A percentile compares a stretch with the other conserved stretches of the same genome.
These are phyloP conservation scores for Moringa oleifera DNA, from an alignment of 345 rosid species.

Conservation along the genomic window DNA sequence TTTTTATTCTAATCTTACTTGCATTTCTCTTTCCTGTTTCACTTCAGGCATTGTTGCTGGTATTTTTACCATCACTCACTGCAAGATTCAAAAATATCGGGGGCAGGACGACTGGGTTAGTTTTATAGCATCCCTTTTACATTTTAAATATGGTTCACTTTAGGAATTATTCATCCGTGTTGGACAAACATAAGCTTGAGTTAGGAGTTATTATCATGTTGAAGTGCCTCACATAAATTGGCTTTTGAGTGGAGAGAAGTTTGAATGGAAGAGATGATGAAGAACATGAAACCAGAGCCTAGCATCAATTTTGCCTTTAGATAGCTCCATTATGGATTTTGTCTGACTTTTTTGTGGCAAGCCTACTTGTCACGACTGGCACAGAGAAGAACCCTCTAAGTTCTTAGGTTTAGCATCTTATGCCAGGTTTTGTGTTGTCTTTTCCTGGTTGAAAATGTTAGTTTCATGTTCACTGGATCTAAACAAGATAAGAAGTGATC, in stretches of 20 bases:
- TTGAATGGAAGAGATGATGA: not conserved
- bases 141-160: too few relatives aligned
- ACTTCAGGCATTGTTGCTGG: constrained; percentile 72
- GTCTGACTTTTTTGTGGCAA: too few relatives aligned
- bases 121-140: not conserved
- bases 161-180: not conserved
- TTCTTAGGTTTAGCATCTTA: too few relatives aligned
- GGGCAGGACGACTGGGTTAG: constrained; percentile 74
- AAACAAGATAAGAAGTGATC: not conserved
- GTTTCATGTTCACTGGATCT: not conserved
- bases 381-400: not conserved
- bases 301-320: not conserved
- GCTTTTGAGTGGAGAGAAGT: not conserved
- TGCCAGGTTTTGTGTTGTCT: too few relatives aligned
- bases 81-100: constrained; percentile 64
- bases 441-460: not conserved
- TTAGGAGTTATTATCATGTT: not conserved
- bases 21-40: not conserved
- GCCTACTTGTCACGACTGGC: too few relatives aligned
- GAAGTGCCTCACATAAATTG: not conserved
- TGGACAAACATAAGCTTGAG: too few relatives aligned
- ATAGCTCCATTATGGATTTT: too few relatives aligned
- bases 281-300: too few relatives aligned
- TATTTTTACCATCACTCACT: constrained; percentile 49
- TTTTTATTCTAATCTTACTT: not conserved